Conservation (phyloP, 768 basidiomycete species). For the Boletellus ananas region DNA sequence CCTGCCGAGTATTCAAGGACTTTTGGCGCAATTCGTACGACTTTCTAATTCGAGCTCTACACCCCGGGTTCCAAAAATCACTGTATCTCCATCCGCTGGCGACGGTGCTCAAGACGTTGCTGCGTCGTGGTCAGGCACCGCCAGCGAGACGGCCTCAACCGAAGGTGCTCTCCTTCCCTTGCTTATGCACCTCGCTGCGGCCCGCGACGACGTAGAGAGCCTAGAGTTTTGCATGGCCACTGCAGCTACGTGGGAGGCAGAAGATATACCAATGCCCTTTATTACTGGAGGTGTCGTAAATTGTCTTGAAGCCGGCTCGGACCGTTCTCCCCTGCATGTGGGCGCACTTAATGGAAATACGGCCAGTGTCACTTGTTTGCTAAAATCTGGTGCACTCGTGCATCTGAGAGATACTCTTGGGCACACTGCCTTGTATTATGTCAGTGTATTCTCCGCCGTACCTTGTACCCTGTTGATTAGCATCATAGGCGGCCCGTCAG, state of each 20-base stretch:
- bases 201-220: slow-evolving; percentile 61
- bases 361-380: slow-evolving; percentile 42
- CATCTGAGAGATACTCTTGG: slow-evolving; percentile 78
- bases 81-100: slow-evolving; percentile 30
- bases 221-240: slow-evolving; percentile 54
- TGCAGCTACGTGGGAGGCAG: slow-evolving; percentile 22
- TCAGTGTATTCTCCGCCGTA: slow-evolving; percentile 30
- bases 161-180: slow-evolving; percentile 73
- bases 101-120: slow-evolving; percentile 40
- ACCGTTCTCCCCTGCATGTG: slow-evolving; percentile 73
- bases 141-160: slow-evolving; percentile 65
- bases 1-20: slow-evolving; percentile 57
- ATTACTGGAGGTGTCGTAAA: slow-evolving; percentile 72
- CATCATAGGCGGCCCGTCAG: slow-evolving; percentile 66
- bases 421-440: slow-evolving; percentile 83
- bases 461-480: neutral
- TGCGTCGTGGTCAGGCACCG: slow-evolving; percentile 78
- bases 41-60: slow-evolving; percentile 48
- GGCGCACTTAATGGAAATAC: slow-evolving; percentile 67
- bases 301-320: slow-evolving; percentile 64
- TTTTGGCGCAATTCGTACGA: slow-evolving; percentile 67
- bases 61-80: slow-evolving; percentile 35
- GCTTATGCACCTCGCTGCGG: slow-evolving; percentile 75
- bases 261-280: slow-evolving; percentile 16
- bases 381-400: slow-evolving; percentile 75